These are phyloP conservation scores for Astrocystis sublimbata DNA, from an alignment of 495 filamentous ascomycete genomes.

Conservation along the genomic window DNA sequence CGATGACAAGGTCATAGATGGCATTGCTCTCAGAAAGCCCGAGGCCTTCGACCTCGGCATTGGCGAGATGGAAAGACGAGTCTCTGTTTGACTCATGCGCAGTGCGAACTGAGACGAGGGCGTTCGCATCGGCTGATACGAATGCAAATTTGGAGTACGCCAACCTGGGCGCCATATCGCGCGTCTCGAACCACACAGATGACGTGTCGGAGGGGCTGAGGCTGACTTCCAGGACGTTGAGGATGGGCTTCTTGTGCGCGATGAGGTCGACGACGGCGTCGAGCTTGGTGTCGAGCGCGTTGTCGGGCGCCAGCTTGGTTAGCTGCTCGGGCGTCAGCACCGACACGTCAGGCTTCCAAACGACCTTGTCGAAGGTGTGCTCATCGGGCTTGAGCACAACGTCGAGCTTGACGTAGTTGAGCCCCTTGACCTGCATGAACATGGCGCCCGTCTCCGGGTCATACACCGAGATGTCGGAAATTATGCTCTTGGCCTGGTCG, in stretches of 20 bases:
- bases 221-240: neutral
- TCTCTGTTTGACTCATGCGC: neutral
- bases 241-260: neutral
- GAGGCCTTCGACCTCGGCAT: neutral
- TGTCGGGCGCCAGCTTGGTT: neutral
- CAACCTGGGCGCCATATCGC: neutral
- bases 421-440: neutral
- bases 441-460: neutral
- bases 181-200: neutral
- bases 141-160: neutral
- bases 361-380: neutral
- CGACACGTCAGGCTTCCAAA: neutral
- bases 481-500: neutral
- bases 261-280: neutral
- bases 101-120: neutral
- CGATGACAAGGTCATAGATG: neutral
- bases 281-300: neutral
- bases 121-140: neutral
- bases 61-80: neutral
- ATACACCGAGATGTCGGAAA: neutral
- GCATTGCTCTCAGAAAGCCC: neutral
- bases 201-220: neutral
- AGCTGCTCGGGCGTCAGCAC: neutral
- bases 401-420: neutral
- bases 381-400: neutral